A percentile compares a stretch with the other conserved stretches of the same genome.
Evolutionary conservation across 352 stramenopile species (phyloP).

Genomic region (Pseudoperonospora humuli): DNA sequence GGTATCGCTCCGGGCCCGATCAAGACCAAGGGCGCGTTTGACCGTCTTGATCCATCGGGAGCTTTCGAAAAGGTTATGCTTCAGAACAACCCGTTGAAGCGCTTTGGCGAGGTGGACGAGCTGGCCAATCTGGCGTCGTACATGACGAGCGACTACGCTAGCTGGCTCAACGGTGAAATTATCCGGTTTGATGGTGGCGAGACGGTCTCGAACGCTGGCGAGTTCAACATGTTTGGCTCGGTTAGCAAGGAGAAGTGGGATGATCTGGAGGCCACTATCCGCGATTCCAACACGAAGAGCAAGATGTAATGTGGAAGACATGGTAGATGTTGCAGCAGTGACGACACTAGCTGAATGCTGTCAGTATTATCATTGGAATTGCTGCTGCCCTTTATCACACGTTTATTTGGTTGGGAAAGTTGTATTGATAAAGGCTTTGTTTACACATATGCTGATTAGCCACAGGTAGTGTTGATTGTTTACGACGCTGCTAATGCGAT

Average conservation of each 20-base stretch:
- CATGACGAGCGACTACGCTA: constrained; percentile 74
- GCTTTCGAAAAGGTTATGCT: constrained; percentile 58
- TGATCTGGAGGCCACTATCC: constrained; percentile 55
- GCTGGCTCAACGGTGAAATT: constrained; percentile 78
- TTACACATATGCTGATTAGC: background rate
- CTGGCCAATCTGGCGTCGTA: constrained; percentile 73
- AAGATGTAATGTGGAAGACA: constrained; percentile 25
- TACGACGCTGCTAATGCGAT: constrained; percentile 32
- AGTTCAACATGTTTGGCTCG: constrained; percentile 73
- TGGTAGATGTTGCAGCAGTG: background rate
- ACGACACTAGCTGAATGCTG: background rate
- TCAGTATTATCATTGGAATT: constrained; percentile 3
- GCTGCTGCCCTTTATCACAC: constrained; percentile 3
- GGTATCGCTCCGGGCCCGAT: constrained; percentile 96
- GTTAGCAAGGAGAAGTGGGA: constrained; percentile 68
- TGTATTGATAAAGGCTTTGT: background rate
- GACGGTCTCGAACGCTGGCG: constrained; percentile 58
- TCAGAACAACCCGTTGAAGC: constrained; percentile 61
- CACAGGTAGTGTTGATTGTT: constrained; percentile 17
- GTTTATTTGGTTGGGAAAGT: background rate
- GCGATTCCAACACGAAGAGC: constrained; percentile 50
- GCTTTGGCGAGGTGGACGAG: constrained; percentile 71
- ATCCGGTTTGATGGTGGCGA: constrained; percentile 77
- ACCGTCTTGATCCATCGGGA: constrained; percentile 64
- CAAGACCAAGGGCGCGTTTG: constrained; percentile 79